Percentiles rank a stretch among this genome's conserved stretches.
Conservation (phyloP, 345 rosid species). For the Populus pruinosa region DNA sequence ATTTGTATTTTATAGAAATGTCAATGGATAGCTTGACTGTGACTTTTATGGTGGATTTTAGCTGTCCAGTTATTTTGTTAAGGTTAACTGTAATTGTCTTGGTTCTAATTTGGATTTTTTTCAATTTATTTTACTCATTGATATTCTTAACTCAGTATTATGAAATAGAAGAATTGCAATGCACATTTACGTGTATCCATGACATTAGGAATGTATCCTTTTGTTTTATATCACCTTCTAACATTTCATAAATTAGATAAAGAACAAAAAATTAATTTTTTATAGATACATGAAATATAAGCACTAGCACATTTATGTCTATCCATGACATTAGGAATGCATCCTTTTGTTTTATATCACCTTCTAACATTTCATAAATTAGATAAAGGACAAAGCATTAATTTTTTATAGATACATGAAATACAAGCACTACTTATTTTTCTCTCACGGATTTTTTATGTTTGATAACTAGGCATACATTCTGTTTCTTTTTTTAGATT, state of each 20-base stretch:
- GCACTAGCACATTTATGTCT: neutral
- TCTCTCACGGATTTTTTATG: neutral
- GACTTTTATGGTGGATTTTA: neutral
- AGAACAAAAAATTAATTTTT: neutral
- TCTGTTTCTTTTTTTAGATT: no score
- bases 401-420: neutral
- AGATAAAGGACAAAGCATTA: neutral
- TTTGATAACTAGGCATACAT: neutral
- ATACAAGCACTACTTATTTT: neutral
- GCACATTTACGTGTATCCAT: neutral
- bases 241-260: neutral
- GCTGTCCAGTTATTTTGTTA: neutral
- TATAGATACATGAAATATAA: neutral
- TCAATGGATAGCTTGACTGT: neutral
- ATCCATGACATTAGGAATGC: neutral
- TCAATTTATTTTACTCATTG: neutral
- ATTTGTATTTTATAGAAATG: neutral
- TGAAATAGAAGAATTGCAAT: neutral
- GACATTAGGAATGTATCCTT: neutral
- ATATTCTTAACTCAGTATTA: neutral
- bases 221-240: neutral
- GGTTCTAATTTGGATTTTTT: neutral
- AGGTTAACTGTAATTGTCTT: neutral
- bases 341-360: neutral
- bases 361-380: neutral